These are phyloP conservation scores for Dendrobium nobile DNA, from an alignment of 106 monocot species.

Conservation along the genomic window DNA sequence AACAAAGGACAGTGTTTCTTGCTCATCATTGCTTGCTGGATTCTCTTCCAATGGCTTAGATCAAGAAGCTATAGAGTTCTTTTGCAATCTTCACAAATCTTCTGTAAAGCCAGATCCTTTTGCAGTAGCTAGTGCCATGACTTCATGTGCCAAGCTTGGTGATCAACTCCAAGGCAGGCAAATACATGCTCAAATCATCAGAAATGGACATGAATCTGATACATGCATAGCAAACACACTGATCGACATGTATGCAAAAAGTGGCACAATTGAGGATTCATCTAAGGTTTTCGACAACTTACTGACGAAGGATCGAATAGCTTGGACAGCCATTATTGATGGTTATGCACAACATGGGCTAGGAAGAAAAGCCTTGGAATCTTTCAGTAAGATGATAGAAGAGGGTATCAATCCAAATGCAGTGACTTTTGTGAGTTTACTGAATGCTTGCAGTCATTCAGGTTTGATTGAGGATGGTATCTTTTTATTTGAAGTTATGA, in stretches of 20 bases:
- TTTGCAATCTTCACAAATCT: not conserved
- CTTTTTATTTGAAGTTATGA: conserved; percentile 41
- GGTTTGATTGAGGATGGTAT: conserved; percentile 59
- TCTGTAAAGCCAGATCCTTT: not conserved
- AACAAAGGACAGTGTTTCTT: conserved; percentile 31
- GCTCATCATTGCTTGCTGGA: conserved; percentile 50
- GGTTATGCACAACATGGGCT: conserved; percentile 73
- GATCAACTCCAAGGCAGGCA: conserved; percentile 2
- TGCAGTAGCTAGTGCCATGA: conserved; percentile 3
- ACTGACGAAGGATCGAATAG: not conserved
- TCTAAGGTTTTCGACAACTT: not conserved
- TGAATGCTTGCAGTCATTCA: conserved; percentile 77
- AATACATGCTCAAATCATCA: conserved; percentile 1
- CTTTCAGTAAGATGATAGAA: conserved; percentile 41
- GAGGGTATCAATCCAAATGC: conserved; percentile 26
- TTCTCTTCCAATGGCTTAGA: conserved; percentile 43
- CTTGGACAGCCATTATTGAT: conserved; percentile 70
- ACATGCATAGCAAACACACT: not conserved
- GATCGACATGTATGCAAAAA: conserved; percentile 1
- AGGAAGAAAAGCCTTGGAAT: conserved; percentile 41
- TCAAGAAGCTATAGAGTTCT: conserved; percentile 20
- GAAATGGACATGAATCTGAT: not conserved
- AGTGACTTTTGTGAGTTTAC: conserved; percentile 54
- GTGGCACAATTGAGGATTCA: conserved; percentile 1
- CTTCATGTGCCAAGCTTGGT: not conserved